phyloP scores from a whole-genome alignment of 2,329 filamentous ascomycete species.

The Grosmannia serpens region DNA sequence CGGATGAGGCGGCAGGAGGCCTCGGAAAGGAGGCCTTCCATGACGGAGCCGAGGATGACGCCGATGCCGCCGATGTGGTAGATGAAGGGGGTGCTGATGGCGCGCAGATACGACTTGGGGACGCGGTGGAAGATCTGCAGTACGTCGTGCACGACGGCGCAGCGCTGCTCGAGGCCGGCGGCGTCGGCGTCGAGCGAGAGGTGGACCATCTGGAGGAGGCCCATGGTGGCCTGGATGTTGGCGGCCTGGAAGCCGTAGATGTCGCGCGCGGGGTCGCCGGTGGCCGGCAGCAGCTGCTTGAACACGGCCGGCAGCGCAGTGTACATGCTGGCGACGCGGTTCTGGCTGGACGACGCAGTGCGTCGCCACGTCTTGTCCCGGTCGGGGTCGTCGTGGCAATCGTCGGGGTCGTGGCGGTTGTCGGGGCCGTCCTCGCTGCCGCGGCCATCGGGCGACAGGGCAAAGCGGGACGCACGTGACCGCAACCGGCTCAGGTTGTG shows the following conservation, averaged over 20 bases:
- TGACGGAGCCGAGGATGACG: constrained; percentile 22
- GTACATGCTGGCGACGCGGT: constrained; percentile 17
- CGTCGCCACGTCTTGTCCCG: constrained; percentile 3
- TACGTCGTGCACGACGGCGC: constrained; percentile 19
- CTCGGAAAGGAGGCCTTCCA: constrained; percentile 20
- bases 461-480: constrained; percentile 8
- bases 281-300: constrained; percentile 17
- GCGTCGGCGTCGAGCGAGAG: constrained; percentile 16
- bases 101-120: constrained; percentile 17
- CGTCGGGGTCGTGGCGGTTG: not conserved
- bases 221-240: constrained; percentile 23
- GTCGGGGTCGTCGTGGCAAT: not conserved
- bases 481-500: constrained; percentile 22
- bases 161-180: constrained; percentile 18
- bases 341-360: constrained; percentile 7
- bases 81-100: constrained; percentile 22
- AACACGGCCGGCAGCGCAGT: constrained; percentile 17
- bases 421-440: not conserved
- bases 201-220: constrained; percentile 21
- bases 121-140: constrained; percentile 18
- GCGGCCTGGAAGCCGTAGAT: constrained; percentile 24
- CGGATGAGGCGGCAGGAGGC: constrained; percentile 17
- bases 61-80: constrained; percentile 23
- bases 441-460: constrained; percentile 5
- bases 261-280: constrained; percentile 18